A percentile compares a stretch with the other conserved stretches of the same genome.
These are phyloP conservation scores for Talaromyces stipitatus DNA, from an alignment of 495 filamentous ascomycete genomes.

Conservation along the genomic window DNA sequence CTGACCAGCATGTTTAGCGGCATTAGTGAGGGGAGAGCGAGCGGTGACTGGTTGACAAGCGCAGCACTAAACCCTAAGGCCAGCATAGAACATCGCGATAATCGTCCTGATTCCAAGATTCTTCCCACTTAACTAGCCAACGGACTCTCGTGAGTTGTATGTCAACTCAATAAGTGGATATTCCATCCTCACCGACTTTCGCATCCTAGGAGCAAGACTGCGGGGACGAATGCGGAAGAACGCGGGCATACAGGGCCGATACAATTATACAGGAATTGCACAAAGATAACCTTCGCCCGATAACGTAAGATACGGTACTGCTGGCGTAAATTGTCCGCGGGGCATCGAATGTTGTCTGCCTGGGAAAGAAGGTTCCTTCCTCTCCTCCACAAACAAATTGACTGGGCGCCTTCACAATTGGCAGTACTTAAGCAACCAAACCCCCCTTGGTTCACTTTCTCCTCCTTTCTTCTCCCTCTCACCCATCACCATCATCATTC, in stretches of 20 bases:
- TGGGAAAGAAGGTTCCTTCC: neutral
- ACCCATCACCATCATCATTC: slow-evolving; percentile 5
- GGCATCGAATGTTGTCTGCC: neutral
- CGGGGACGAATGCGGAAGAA: neutral
- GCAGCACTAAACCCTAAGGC: neutral
- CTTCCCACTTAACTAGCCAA: neutral
- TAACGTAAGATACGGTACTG: neutral
- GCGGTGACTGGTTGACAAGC: neutral
- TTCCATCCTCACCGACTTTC: neutral
- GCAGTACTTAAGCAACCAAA: neutral
- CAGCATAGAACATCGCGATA: neutral
- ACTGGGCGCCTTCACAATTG: neutral
- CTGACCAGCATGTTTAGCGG: neutral
- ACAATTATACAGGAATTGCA: neutral
- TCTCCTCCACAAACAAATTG: neutral
- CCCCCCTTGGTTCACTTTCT: slow-evolving; percentile 5
- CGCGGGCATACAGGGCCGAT: neutral
- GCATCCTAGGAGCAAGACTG: neutral
- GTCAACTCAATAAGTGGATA: no score
- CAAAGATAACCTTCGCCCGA: neutral
- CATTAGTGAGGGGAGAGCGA: neutral
- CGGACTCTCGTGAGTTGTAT: neutral
- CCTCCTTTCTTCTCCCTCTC: slow-evolving; percentile 7
- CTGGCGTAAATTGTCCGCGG: neutral
- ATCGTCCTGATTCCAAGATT: neutral